phyloP scores from a whole-genome alignment of 495 filamentous ascomycete species.

The Annulohypoxylon nitens region DNA sequence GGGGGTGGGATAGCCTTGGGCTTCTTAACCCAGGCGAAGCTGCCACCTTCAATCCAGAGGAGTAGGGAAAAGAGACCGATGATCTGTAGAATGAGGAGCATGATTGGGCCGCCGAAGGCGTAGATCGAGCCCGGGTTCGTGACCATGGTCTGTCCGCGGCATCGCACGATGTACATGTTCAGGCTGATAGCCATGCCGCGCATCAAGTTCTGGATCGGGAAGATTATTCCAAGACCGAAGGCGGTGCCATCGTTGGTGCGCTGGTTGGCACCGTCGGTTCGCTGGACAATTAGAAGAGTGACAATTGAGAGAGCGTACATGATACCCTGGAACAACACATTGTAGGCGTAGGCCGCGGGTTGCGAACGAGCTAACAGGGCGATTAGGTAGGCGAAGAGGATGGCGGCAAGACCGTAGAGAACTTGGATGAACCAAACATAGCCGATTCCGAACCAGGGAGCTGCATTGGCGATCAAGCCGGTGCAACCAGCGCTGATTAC shows the following conservation, averaged over 20 bases:
- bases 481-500: conserved; percentile 68
- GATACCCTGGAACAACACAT: conserved; percentile 70
- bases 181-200: conserved; percentile 40
- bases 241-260: conserved; percentile 72
- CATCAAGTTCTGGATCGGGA: conserved; percentile 56
- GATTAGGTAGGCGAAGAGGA: conserved; percentile 77
- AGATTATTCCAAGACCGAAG: conserved; percentile 75
- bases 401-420: conserved; percentile 79
- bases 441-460: conserved; percentile 78
- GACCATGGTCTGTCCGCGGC: conserved; percentile 40
- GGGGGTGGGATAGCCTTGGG: conserved; percentile 40
- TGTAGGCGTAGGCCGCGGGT: conserved; percentile 75
- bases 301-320: conserved; percentile 78
- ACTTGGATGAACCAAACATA: conserved; percentile 83
- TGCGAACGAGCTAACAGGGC: conserved; percentile 76
- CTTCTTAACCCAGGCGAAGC: conserved; percentile 53
- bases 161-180: conserved; percentile 47
- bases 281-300: conserved; percentile 66
- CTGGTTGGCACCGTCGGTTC: conserved; percentile 70
- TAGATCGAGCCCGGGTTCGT: conserved; percentile 59
- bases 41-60: conserved; percentile 75
- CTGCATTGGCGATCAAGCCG: conserved; percentile 69
- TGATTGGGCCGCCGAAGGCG: conserved; percentile 78
- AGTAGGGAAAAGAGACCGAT: conserved; percentile 74
- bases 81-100: conserved; percentile 79